phyloP scores from a whole-genome alignment of 164 flowering plant species.

The Nymphaea thermarum region DNA sequence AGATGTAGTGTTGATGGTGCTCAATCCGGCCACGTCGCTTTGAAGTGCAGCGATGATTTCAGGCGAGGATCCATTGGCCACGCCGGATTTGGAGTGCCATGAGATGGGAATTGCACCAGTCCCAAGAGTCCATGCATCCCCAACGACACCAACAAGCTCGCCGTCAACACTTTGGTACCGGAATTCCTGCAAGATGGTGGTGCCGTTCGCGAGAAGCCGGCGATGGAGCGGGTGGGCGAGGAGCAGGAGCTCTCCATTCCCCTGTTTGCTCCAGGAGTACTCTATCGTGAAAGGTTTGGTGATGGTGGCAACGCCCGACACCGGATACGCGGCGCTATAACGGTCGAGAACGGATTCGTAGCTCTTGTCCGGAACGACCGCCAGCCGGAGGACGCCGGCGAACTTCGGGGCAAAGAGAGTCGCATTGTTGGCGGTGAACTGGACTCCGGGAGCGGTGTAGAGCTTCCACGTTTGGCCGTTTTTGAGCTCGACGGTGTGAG shows the following conservation, averaged over 20 bases:
- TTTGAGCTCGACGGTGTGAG: conserved; percentile 48
- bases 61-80: conserved; percentile 18
- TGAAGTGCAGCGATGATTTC: conserved; percentile 48
- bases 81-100: conserved; percentile 74
- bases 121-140: conserved; percentile 62
- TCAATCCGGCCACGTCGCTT: conserved; percentile 47
- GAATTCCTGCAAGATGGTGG: conserved; percentile 42
- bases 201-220: conserved; percentile 25
- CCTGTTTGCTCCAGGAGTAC: conserved; percentile 78
- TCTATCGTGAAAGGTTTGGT: conserved; percentile 47
- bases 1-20: conserved; percentile 35
- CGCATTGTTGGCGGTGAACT: conserved; percentile 24
- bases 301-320: conserved; percentile 53
- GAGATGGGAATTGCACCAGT: conserved; percentile 48
- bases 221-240: conserved; percentile 86
- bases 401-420: conserved; percentile 32
- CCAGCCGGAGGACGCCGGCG: conserved; percentile 61
- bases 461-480: conserved; percentile 79
- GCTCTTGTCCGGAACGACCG: conserved; percentile 33
- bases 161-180: conserved; percentile 82
- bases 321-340: conserved; percentile 66
- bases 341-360: conserved; percentile 48
- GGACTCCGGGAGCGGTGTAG: conserved; percentile 55
- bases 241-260: conserved; percentile 74
- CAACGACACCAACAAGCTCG: conserved; percentile 90